Evolutionary conservation across 2,329 filamentous ascomycete species (phyloP), one percentile per base, ranked within the genome.

Genomic region (Cadophora luteo-olivacea): DNA sequence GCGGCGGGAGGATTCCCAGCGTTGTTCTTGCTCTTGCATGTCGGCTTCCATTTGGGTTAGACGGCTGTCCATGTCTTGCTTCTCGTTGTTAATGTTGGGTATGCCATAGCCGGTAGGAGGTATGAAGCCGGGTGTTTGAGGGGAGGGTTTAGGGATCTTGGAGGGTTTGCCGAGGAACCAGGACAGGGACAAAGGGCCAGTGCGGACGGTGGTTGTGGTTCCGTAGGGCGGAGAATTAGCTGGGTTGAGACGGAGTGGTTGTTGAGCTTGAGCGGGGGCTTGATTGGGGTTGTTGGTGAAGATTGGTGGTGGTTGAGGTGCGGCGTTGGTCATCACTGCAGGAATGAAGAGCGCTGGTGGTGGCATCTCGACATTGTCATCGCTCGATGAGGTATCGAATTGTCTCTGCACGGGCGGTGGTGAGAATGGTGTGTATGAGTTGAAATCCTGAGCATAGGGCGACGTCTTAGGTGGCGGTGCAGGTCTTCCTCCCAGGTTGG

Each of bases 151-250:
- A 12, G 57, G 57, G 36, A 45, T 60, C 7, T 60, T 60, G 36
- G 57, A 60, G 22, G 57, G 57, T 25, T 60, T 60, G 36, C 57
- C 36, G 57, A 60, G 57, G 36, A 60, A 60, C 57, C 57, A 60
- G 36, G 57, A 60, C 22, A 45, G 36, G 1, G 57, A 60, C 22
- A 45, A 36, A 11, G 57, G 57, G 22, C 36, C 57, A 12, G 33
- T 60, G 7, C n/a, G 57, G 36, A 45, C 25, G 36, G 36, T 25
- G 5, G 57, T 60, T 29, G 57, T 60, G 25, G 57, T 60, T 14
- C 57, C 33, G 22, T 45, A 60, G 33, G n/a, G 12, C 24, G 32
- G 55, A 12, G 54, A 9, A 19, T 16, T 25, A 22, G 45, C 22
- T 7, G 57, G 57, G 5, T 22, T 16, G n/a, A 60, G 33, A 19